Evolutionary conservation across 169 alveolate species (phyloP).

Genomic region (Eimeria acervulina): DNA sequence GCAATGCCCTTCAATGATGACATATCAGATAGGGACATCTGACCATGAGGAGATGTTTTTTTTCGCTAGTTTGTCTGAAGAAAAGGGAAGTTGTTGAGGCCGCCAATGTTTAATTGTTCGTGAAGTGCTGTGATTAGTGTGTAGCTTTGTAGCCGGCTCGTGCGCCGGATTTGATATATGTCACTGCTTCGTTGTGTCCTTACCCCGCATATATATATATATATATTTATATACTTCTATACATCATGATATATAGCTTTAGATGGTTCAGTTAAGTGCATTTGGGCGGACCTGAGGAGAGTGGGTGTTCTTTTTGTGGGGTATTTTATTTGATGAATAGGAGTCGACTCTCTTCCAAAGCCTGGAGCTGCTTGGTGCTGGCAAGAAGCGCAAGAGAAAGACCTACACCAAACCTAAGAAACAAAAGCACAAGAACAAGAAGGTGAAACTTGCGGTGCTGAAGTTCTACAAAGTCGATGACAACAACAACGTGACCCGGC

Average conservation of each 20-base stretch:
- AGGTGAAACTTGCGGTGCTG: conserved; percentile 97
- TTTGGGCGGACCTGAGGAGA: neutral
- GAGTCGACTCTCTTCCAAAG: conserved; percentile 86
- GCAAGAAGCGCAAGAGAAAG: conserved; percentile 97
- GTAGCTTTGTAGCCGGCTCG: neutral
- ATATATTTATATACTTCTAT: neutral
- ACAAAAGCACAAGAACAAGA: conserved; percentile 98
- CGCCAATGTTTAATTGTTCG: neutral
- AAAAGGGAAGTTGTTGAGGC: neutral
- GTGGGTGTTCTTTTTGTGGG: too few relatives aligned
- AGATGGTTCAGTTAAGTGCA: neutral
- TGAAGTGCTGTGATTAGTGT: neutral
- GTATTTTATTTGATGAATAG: too few relatives aligned
- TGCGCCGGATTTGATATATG: too few relatives aligned
- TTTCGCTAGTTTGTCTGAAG: conserved; percentile 52
- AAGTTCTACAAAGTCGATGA: conserved; percentile 98
- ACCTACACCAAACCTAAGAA: conserved; percentile 96
- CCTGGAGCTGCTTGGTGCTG: conserved; percentile 92
- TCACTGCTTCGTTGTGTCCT: too few relatives aligned
- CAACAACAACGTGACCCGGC: conserved; percentile 96
- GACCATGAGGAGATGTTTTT: conserved; percentile 43
- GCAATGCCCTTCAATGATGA: conserved; percentile 20
- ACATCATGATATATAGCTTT: neutral
- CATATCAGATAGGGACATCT: conserved; percentile 79
- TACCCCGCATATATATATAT: too few relatives aligned